Evolutionary conservation across 108 stramenopile species (phyloP), one percentile per base, ranked within the genome.

Genomic region (Cyclotella choctawhatcheeana): DNA sequence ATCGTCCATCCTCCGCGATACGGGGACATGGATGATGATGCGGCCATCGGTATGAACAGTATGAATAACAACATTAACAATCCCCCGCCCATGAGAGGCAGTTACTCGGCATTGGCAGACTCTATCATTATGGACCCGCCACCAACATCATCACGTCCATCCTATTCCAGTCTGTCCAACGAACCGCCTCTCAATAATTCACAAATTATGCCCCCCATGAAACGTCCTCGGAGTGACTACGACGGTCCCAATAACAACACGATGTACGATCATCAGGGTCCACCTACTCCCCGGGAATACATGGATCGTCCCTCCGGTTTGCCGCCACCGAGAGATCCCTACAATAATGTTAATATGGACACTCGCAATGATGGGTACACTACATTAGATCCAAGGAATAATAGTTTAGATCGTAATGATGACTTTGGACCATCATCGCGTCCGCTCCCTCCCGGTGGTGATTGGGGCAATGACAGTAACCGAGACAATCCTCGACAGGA

Each of bases 81-180:
- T 12, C 55, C 55, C 31, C 55, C 29, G 27, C 55, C 55, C 24
- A 18, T 22, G 27, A 29, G 59, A 22, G 65, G 65, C 0, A 67
- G 51, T 34, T 67, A 67, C 31, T 67, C 65, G 10, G 44, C 65
- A 4, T 20, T 67, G 30, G 65, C 65, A 21, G 65, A 67, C 34
- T 35, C 18, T 40, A 20, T 60, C 22, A 40, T 60, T 21, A n/a
- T n/a, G n/a, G 59, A 60, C 22, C 34, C 40, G 6, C 40, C 59
- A 21, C 33, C 22, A 5, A 7, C 17, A n/a, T n/a, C n/a, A n/a
- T n/a, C n/a, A n/a, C n/a, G n/a, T 30, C 59, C 20, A 13, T 24
- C 59, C 10, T 40, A 60, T 40, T 20, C 59, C 37, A 60, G 22
- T 18, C 17, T 60, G 59, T 8, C 37, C 59, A 60, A 60, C 40